A percentile compares a stretch with the other conserved stretches of the same genome.
Conservation (phyloP, 345 rosid genomes). For the Geranium rotundifolium region DNA sequence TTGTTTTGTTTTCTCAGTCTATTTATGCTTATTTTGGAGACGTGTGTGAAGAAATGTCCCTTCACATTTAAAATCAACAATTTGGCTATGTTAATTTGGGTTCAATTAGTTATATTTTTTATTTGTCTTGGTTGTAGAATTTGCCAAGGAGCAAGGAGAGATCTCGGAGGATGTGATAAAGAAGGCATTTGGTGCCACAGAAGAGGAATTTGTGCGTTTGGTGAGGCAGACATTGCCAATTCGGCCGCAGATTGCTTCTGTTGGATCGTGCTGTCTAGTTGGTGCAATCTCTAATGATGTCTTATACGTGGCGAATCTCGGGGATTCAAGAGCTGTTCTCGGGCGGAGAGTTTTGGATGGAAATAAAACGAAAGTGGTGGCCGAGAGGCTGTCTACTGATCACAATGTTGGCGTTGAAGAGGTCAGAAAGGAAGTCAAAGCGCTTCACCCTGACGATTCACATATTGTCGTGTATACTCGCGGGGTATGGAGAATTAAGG, state of each 20-base stretch:
- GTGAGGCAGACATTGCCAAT: constrained; percentile 53
- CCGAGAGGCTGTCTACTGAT: constrained; percentile 88
- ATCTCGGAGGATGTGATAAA: constrained; percentile 68
- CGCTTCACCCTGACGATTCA: constrained; percentile 91
- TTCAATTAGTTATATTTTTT: too few relatives aligned
- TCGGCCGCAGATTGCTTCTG: constrained; percentile 82
- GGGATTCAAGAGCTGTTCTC: constrained; percentile 94
- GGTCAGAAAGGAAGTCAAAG: constrained; percentile 87
- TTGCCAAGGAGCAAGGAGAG: constrained; percentile 71
- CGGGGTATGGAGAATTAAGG: constrained; percentile 98
- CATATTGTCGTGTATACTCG: constrained; percentile 67
- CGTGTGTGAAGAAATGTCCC: too few relatives aligned
- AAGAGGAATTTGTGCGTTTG: constrained; percentile 72
- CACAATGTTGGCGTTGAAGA: constrained; percentile 91
- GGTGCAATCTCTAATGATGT: constrained; percentile 71
- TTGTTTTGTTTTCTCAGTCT: too few relatives aligned
- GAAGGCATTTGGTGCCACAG: constrained; percentile 81
- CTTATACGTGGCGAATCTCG: constrained; percentile 83
- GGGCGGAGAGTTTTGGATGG: constrained; percentile 43
- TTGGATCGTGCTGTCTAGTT: constrained; percentile 89
- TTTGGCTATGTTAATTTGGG: too few relatives aligned
- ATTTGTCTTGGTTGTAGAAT: constrained; percentile 32
- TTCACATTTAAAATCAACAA: too few relatives aligned
- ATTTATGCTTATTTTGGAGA: too few relatives aligned
- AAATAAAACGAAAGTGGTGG: constrained; percentile 32